Percentiles rank a stretch among this genome's conserved stretches.
phyloP scores from a whole-genome alignment of 2,329 filamentous ascomycete species.

The Chrysoporthe austroafricana region DNA sequence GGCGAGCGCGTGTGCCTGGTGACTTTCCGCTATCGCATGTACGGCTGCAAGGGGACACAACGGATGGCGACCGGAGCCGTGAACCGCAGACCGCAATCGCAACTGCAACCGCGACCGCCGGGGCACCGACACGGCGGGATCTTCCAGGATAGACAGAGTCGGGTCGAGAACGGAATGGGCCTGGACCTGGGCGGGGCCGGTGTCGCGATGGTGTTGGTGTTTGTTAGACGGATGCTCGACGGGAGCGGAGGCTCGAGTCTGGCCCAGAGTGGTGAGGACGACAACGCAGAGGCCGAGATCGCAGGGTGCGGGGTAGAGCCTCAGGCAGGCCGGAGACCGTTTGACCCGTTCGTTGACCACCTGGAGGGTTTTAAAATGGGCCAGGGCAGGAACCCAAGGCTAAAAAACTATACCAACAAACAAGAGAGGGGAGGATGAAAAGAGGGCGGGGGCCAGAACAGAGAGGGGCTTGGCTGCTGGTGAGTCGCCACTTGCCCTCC shows the following conservation, averaged over 20 bases:
- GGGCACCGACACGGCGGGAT: conserved; percentile 5
- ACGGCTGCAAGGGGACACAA: conserved; percentile 8
- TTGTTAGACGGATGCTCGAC: conserved; percentile 13
- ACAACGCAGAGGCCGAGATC: conserved; percentile 24
- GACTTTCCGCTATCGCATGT: conserved; percentile 16
- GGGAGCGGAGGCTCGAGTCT: conserved; percentile 3
- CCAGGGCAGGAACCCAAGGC: too few species aligned
- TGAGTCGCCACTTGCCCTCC: neutral
- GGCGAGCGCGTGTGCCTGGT: conserved; percentile 6
- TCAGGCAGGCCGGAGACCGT: conserved; percentile 10
- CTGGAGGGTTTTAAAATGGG: too few species aligned
- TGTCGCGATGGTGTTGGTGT: conserved; percentile 28
- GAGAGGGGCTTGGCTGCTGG: neutral
- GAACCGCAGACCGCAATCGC: conserved; percentile 8
- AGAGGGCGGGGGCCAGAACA: neutral
- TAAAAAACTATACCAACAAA: too few species aligned
- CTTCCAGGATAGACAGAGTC: neutral
- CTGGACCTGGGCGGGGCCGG: conserved; percentile 27
- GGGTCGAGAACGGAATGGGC: conserved; percentile 9
- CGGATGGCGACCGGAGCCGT: neutral
- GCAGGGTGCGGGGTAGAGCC: conserved; percentile 28
- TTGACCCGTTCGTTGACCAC: neutral
- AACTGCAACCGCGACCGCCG: neutral
- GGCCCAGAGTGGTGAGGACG: conserved; percentile 21
- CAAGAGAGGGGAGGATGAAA: too few species aligned